Base-by-base conservation (phyloP, 73 alveolate genomes). In the Paramecium sonneborni region DNA sequence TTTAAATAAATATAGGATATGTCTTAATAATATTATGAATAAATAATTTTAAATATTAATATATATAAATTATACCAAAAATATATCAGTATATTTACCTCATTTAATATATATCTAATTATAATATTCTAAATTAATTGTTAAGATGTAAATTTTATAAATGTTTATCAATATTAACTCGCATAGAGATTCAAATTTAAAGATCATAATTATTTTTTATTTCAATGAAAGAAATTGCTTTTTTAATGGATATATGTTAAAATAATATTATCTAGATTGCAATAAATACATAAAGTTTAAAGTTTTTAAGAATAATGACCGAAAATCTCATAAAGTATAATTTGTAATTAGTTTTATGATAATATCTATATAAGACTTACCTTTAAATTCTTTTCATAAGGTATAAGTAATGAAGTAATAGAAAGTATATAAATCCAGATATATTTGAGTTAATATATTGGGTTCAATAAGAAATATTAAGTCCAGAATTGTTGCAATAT, bases 1-100 rank as follows among this genome's bases (percentile, higher is more conserved):
- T 62, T 62, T 62, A 30, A 62, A 62, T 30, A 30, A 62, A 30
- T 30, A 62, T 62, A 62, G 39, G 84, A 62, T 62, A 30, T 62
- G 84, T 62, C 44, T 62, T 62, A 62, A 62, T 62, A 62, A 62
- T 62, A 62, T 62, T 62, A 62, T 62, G 84, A 62, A 62, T 62
- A 62, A 52, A 52, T 52, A 52, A 52, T 52, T n/a, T 52, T n/a
- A 46, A 52, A 52, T 52, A 52, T 52, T 52, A 52, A 52, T 52
- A 52, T 35, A 35, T n/a, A n/a, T n/a, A n/a, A n/a, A n/a, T n/a
- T n/a, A n/a, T n/a, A n/a, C n/a, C n/a, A n/a, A n/a, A n/a, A n/a
- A n/a, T n/a, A n/a, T n/a, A n/a, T n/a, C n/a, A n/a, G n/a, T n/a
- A n/a, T n/a, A n/a, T n/a, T n/a, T n/a, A n/a, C n/a, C n/a, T n/a